Base-by-base conservation (phyloP, 2,329 filamentous ascomycete genomes). In the Exophiala sp. region DNA sequence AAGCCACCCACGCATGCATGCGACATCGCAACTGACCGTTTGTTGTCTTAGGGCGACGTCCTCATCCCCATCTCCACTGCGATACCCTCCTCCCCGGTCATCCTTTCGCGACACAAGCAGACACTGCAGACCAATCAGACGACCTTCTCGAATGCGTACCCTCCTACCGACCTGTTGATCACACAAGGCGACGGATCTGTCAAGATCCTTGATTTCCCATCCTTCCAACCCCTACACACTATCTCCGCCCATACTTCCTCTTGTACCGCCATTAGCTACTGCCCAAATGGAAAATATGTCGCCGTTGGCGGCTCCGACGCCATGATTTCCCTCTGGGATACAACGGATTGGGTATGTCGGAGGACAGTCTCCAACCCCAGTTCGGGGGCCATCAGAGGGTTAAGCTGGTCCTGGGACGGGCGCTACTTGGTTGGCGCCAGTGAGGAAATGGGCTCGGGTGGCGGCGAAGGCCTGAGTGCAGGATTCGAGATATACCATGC, bases 321-420 rank as follows among this genome's bases (percentile, higher is more conserved):
- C 9, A 64, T 75, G 24, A 73, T 75, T 41, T 72, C 71, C 10
- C 68, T 75, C 23, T 75, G 72, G 71, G 73, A 75, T 60, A 75
- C 73, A 3, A 71, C 66, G 2, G 72, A 75, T 58, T 75, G 72
- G 72, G 68, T 74, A 44, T 75, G 73, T 53, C 68, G 66, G 21
- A 70, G 72, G 32, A 75, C 72, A 1, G 60, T 75, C 7, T 71
- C 70, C 1, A 73, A 69, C 38, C 61, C 64, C 32, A 69, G 68
- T 34, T 69, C 68, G 21, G 73, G 73, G 4, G 68, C 68, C 1
- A 68, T 75, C 22, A 68, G 69, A 23, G 71, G 70, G 18, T 65
- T 75, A 7, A 73, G 71, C 58, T 75, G 72, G 68, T 74, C 71
- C 53, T 75, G 73, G 58, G 73, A 75, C 54, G 73, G 73, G 1